phyloP scores from a whole-genome alignment of 129 eudicot species.

The Ambrosia trifida region DNA sequence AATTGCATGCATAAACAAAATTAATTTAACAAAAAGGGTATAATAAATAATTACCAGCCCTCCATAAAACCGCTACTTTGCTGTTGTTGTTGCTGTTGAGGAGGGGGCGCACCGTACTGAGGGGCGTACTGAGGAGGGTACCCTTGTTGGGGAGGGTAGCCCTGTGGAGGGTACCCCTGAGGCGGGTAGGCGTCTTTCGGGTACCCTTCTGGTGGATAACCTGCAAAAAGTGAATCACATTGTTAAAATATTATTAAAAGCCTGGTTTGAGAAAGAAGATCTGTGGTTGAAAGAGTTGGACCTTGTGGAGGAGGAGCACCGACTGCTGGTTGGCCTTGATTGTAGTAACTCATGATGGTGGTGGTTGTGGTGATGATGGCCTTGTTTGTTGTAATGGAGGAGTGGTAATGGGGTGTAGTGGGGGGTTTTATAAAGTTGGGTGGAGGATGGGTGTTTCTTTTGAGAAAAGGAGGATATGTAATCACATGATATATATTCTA shows the following conservation, averaged over 20 bases:
- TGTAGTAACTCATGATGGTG: conserved; percentile 72
- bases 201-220: conserved; percentile 77
- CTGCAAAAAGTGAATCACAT: conserved; percentile 34
- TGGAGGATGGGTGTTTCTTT: background rate
- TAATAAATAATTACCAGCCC: conserved; percentile 27
- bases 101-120: conserved; percentile 62
- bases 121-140: conserved; percentile 64
- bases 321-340: conserved; percentile 74
- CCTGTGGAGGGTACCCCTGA: conserved; percentile 52
- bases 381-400: background rate
- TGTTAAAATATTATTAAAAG: conserved; percentile 14
- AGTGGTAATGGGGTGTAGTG: background rate
- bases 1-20: conserved; percentile 18
- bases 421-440: conserved; percentile 18
- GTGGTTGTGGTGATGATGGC: background rate
- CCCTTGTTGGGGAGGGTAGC: conserved; percentile 59
- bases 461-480: no score
- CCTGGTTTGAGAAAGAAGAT: background rate
- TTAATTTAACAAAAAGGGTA: background rate
- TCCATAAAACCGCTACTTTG: conserved; percentile 34
- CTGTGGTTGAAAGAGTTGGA: background rate
- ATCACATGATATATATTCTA: no score
- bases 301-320: conserved; percentile 94
- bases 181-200: conserved; percentile 79
- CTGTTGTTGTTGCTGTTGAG: conserved; percentile 35